phyloP scores from a whole-genome alignment of 768 basidiomycete species.

The Boletus rex-veris region DNA sequence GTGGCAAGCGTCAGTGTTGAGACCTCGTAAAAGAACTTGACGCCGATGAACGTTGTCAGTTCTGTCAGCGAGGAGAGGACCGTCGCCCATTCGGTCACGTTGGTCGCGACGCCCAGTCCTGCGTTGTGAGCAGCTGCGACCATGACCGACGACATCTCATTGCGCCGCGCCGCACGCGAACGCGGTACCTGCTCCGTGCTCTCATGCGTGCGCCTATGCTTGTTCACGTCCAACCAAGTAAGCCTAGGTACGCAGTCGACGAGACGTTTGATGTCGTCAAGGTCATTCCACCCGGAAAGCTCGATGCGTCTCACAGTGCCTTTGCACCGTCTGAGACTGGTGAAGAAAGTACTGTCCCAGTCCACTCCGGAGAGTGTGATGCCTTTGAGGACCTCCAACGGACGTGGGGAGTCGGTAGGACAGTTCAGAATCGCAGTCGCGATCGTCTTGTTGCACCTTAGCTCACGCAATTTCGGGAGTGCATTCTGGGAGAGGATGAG shows the following conservation, averaged over 20 bases:
- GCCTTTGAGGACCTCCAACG: slow-evolving; percentile 55
- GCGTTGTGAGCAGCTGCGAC: not conserved
- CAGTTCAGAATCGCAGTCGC: slow-evolving; percentile 50
- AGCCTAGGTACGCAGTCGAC: slow-evolving; percentile 46
- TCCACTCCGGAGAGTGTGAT: slow-evolving; percentile 43
- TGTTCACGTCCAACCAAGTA: slow-evolving; percentile 55
- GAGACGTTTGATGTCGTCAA: slow-evolving; percentile 55
- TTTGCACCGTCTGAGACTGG: slow-evolving; percentile 37
- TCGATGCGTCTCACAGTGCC: slow-evolving; percentile 45
- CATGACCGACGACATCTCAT: slow-evolving; percentile 4
- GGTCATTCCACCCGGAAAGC: slow-evolving; percentile 54
- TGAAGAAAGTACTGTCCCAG: slow-evolving; percentile 38
- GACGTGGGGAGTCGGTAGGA: slow-evolving; percentile 40
- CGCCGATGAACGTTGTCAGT: slow-evolving; percentile 55
- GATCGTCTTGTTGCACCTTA: slow-evolving; percentile 45
- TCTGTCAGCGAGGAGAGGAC: slow-evolving; percentile 51
- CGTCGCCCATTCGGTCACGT: slow-evolving; percentile 56
- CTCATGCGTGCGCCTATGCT: slow-evolving; percentile 32
- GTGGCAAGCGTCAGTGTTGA: slow-evolving; percentile 28
- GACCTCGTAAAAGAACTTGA: slow-evolving; percentile 67
- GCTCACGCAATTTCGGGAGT: slow-evolving; percentile 45
- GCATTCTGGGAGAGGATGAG: slow-evolving; percentile 35
- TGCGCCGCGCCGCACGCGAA: slow-evolving; percentile 9
- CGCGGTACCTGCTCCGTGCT: not conserved
- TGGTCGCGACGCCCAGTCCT: slow-evolving; percentile 29